Conservation (phyloP, 148 eudicot genomes). For the Persicaria maculosa region DNA sequence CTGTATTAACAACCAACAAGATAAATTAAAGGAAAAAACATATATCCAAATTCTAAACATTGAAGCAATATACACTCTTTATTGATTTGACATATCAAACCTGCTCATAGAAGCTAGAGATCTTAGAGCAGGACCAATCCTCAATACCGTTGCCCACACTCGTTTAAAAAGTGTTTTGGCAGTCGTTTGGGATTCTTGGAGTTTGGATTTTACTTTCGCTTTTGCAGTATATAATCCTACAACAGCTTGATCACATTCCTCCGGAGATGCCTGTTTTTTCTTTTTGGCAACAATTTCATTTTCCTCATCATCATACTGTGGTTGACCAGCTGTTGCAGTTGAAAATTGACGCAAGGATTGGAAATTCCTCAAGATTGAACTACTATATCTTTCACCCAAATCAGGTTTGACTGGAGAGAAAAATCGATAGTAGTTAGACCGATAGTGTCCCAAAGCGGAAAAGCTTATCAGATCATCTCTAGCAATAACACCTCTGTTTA, state of each 20-base stretch:
- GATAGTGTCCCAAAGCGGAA: constrained; percentile 1
- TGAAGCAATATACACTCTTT: not conserved
- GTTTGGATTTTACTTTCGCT: constrained; percentile 71
- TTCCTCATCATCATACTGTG: constrained; percentile 50
- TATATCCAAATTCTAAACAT: not conserved
- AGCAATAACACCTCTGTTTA: not conserved
- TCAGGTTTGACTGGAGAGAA: not conserved
- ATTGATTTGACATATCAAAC: constrained; percentile 21
- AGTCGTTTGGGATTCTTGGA: constrained; percentile 43
- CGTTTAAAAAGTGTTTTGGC: constrained; percentile 36
- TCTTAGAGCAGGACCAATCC: constrained; percentile 78
- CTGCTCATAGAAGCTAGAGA: constrained; percentile 74
- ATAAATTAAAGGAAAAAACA: not conserved
- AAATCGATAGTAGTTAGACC: not conserved
- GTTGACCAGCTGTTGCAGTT: constrained; percentile 29
- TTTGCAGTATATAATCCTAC: constrained; percentile 67
- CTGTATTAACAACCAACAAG: constrained; percentile 27
- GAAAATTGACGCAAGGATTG: not conserved
- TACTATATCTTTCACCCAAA: constrained; percentile 1
- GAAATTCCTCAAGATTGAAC: constrained; percentile 3
- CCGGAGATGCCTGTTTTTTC: constrained; percentile 84
- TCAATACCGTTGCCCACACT: constrained; percentile 50
- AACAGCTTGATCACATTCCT: constrained; percentile 94
- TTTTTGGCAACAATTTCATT: constrained; percentile 42
- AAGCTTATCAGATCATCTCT: not conserved